Evolutionary conservation across 192 early-diverging fungal genomes (phyloP).

Genomic region (Kappamyces sp.): DNA sequence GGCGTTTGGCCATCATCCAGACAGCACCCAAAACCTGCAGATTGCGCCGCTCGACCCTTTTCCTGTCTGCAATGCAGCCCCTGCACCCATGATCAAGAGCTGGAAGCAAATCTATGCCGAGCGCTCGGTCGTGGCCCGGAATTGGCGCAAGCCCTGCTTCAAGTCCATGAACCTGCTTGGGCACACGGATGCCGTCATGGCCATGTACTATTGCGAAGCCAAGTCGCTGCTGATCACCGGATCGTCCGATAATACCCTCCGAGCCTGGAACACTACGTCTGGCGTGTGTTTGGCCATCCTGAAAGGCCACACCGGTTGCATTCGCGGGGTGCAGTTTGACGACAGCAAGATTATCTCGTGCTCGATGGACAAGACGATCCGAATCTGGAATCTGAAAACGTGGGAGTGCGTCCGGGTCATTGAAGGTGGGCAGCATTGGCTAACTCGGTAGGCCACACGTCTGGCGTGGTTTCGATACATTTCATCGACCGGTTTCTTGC

Average conservation of each 20-base stretch:
- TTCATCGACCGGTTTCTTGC: conserved; percentile 73
- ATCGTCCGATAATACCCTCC: conserved; percentile 80
- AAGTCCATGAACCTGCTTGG: conserved; percentile 55
- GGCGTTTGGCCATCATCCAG: neutral
- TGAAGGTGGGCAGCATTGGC: conserved; percentile 29
- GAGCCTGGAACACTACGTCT: conserved; percentile 84
- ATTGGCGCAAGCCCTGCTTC: conserved; percentile 86
- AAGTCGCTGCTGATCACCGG: conserved; percentile 71
- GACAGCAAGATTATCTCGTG: conserved; percentile 88
- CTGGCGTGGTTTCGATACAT: conserved; percentile 78
- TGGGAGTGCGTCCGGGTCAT: conserved; percentile 82
- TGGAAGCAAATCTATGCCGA: conserved; percentile 98
- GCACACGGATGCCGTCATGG: conserved; percentile 87
- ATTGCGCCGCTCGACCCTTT: conserved; percentile 1
- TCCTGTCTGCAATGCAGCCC: neutral
- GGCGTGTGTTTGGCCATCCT: conserved; percentile 72
- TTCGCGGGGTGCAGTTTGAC: conserved; percentile 90
- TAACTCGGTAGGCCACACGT: conserved; percentile 35
- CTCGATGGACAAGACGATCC: conserved; percentile 85
- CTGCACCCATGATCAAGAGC: conserved; percentile 35
- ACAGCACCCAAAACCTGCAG: conserved; percentile 5
- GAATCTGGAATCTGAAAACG: conserved; percentile 85
- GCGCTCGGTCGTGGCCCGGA: conserved; percentile 82
- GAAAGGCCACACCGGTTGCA: conserved; percentile 77
- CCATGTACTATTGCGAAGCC: conserved; percentile 77